These are phyloP conservation scores for Ceratocystis eucalypticola DNA, from an alignment of 2,329 filamentous ascomycete species.

Conservation along the genomic window DNA sequence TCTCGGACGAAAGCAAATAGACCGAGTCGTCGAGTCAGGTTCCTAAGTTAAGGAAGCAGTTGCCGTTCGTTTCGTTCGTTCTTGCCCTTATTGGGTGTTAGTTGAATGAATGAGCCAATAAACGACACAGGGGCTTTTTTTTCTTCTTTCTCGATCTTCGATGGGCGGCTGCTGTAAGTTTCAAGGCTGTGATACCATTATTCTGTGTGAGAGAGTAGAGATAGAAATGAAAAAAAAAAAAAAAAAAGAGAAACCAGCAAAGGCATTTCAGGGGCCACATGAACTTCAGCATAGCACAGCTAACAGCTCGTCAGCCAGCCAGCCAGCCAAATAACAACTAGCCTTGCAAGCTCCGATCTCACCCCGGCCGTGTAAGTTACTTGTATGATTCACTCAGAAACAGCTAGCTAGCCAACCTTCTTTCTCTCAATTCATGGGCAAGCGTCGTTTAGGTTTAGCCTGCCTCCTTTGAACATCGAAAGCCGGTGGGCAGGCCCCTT, in stretches of 20 bases:
- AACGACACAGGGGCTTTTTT: neutral
- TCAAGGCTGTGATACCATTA: no score
- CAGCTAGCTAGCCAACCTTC: neutral
- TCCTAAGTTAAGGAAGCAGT: neutral
- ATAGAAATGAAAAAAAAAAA: neutral
- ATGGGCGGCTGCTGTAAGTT: no score
- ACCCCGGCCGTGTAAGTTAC: neutral
- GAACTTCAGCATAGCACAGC: neutral
- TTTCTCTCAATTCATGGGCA: conserved; percentile 2
- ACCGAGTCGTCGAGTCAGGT: neutral
- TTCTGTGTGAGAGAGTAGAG: no score
- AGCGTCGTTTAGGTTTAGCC: conserved; percentile 6
- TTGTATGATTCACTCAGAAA: conserved; percentile 4
- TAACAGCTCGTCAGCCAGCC: no score
- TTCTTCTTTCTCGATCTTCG: neutral
- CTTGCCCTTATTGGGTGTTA: neutral
- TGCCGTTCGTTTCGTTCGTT: neutral
- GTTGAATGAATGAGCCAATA: neutral
- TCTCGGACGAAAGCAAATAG: neutral
- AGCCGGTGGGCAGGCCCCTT: neutral
- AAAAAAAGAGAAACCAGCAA: neutral
- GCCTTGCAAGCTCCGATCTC: neutral
- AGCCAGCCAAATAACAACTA: no score
- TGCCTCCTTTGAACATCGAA: neutral
- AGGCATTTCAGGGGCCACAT: neutral